Conservation (phyloP, 164 flowering plant species). For the Annona squamosa region DNA sequence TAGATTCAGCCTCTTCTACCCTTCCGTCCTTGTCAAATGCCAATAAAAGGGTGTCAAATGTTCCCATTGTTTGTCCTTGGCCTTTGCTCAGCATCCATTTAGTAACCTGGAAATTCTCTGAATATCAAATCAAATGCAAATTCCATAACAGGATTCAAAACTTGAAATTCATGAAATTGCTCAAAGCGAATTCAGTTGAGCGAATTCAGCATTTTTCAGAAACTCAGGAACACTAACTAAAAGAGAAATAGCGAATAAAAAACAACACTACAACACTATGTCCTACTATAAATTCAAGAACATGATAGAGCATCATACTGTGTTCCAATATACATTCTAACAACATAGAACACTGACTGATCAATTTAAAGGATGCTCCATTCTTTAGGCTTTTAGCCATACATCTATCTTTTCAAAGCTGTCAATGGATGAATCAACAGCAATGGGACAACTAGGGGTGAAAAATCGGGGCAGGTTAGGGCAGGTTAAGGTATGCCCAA, state of each 20-base stretch:
- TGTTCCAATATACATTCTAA: neutral
- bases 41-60: constrained; percentile 77
- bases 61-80: constrained; percentile 90
- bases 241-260: neutral
- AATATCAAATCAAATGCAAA: neutral
- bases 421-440: neutral
- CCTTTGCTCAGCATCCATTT: constrained; percentile 99
- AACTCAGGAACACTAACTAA: neutral
- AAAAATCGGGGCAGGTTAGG: too few relatives aligned
- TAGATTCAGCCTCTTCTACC: constrained; percentile 81
- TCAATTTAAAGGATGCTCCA: too few relatives aligned
- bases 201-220: neutral
- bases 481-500: too few relatives aligned
- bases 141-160: neutral
- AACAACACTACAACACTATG: too few relatives aligned
- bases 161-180: neutral
- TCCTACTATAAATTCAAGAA: neutral
- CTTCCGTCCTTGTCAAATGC: constrained; percentile 90
- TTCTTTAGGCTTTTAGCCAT: neutral
- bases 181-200: neutral
- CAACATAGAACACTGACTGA: too few relatives aligned
- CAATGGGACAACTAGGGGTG: neutral
- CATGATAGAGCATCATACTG: neutral
- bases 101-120: constrained; percentile 42
- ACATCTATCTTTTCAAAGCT: neutral